Evolutionary conservation across 2,329 filamentous ascomycete species (phyloP), one percentile per base, ranked within the genome.

Genomic region (Calonectria fujianensis): DNA sequence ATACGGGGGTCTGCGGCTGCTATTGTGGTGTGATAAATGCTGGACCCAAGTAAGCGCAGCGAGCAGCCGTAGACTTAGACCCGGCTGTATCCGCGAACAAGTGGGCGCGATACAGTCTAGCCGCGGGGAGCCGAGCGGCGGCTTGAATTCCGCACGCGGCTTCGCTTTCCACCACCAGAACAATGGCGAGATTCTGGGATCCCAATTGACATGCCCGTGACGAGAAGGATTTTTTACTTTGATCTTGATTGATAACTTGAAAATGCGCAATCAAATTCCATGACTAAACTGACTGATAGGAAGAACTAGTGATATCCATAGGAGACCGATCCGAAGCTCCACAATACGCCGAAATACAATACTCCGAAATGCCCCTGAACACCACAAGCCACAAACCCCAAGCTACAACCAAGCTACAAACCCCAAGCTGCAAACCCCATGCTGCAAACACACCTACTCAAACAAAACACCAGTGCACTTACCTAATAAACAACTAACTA

Each of bases 401-500:
- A 29, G 16, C 50, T 16, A 29, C 13, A 39, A 13, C 27, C 52
- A 24, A 24, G 32, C 32, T 11, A 11, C 37, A 39, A 59, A 39
- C 24, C 32, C 24, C 54, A 35, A n/a, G 32, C 32, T 11, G n/a
- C 37, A 39, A 59, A 39, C 24, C 32, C 24, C 54, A 35, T 29
- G 1, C 45, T 48, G 24, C 45, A 63, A 27, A 41, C 24, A 24
- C 57, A 31, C 24, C 7, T 37, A 39, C 57, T 63, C 37, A 41
- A 63, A 37, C 57, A 63, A 63, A 41, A 27, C 2, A 41, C n/a
- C n/a, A 27, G 39, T 41, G 14, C 5, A 41, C 24, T 24, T 31
- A 63, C 57, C 45, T 48, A 48, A 10, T 14, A 48, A n/a, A 48
- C 9, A 48, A 48, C 80, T 70, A 87, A 45, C 85, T 87, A 74